Conservation (phyloP, 1,139 yeast genomes). For the Scheffersomyces quercinus region DNA sequence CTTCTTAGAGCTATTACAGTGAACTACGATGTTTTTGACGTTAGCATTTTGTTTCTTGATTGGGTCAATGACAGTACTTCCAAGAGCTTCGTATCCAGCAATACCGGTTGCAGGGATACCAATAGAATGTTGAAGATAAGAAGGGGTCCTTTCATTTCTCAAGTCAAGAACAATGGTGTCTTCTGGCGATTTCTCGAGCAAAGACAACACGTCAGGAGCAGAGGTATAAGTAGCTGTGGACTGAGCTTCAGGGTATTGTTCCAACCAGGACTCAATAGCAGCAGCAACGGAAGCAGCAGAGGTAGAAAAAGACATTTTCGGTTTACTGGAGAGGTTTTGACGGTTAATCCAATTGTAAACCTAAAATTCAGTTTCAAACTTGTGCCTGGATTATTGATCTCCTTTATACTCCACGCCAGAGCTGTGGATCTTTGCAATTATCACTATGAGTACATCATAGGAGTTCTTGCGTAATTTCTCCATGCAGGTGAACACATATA, state of each 20-base stretch:
- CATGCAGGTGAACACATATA: no score
- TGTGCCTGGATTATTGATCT: no score
- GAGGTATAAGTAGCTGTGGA: conserved; percentile 6
- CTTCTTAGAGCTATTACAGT: conserved; percentile 10
- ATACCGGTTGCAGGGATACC: conserved; percentile 10
- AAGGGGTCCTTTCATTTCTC: conserved; percentile 9
- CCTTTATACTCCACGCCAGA: no score
- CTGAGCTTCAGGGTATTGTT: conserved; percentile 6
- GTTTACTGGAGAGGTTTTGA: no score
- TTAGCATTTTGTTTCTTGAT: conserved; percentile 3
- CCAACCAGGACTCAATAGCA: conserved; percentile 4
- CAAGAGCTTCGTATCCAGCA: conserved; percentile 5
- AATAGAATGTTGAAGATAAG: conserved; percentile 5
- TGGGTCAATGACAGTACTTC: conserved; percentile 6
- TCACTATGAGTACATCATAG: no score
- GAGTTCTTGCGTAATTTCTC: no score
- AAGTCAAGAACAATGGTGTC: conserved; percentile 8
- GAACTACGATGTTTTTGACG: conserved; percentile 7
- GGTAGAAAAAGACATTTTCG: no score
- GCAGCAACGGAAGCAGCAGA: neutral
- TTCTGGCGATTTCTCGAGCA: conserved; percentile 2
- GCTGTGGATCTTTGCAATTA: no score
- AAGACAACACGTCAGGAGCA: conserved; percentile 6
- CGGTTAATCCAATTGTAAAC: no score
- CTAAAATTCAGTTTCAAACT: no score